Conservation (phyloP, 1,284 basidiomycete species). For the Leccinum angustisporum region DNA sequence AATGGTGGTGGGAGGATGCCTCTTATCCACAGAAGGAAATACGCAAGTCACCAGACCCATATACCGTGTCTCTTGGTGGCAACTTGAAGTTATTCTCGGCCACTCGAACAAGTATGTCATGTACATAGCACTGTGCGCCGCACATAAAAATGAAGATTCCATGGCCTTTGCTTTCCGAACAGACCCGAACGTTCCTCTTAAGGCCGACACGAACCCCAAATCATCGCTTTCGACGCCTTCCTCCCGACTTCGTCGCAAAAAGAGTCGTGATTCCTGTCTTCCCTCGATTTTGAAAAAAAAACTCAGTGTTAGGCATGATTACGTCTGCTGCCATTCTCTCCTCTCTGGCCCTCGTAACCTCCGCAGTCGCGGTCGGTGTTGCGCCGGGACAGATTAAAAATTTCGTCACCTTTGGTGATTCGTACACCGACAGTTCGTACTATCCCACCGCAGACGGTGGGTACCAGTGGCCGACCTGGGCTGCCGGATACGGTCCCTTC, state of each 20-base stretch:
- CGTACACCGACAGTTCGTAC: conserved; percentile 43
- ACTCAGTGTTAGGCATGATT: conserved; percentile 6
- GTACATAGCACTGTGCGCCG: not conserved
- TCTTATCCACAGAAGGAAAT: not conserved
- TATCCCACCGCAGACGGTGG: conserved; percentile 36
- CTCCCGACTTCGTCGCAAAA: not conserved
- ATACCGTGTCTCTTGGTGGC: not conserved
- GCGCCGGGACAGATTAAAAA: conserved; percentile 40
- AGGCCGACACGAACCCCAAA: not conserved
- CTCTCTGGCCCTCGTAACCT: conserved; percentile 11
- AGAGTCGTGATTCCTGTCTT: conserved; percentile 9
- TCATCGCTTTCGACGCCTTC: not conserved
- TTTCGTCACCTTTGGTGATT: conserved; percentile 47
- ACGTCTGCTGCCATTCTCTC: not conserved
- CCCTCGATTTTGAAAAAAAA: not conserved
- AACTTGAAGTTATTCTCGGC: not conserved
- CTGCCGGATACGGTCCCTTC: conserved; percentile 39
- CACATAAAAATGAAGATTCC: not conserved
- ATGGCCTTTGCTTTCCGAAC: too few species aligned
- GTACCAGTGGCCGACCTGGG: conserved; percentile 46
- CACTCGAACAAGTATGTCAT: not conserved
- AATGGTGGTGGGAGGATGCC: not conserved
- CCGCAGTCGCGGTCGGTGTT: conserved; percentile 17
- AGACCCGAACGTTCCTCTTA: too few species aligned
- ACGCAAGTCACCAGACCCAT: not conserved